phyloP scores from a whole-genome alignment of 1,139 yeast species.

The Scheffersomyces segobiensis region DNA sequence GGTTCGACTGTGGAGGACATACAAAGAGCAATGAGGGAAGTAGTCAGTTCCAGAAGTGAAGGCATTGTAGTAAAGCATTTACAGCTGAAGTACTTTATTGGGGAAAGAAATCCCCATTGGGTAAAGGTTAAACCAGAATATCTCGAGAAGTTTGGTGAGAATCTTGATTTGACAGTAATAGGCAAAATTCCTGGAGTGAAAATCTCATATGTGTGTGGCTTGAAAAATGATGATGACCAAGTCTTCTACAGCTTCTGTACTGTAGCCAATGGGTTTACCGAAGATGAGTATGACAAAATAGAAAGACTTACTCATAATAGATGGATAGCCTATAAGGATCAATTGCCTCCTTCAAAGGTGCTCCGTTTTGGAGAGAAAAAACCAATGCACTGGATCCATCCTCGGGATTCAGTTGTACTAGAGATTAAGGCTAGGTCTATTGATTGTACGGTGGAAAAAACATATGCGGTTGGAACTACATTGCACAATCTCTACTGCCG shows the following conservation, averaged over 20 bases:
- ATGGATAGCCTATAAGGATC: constrained; percentile 52
- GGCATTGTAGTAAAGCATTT: constrained; percentile 80
- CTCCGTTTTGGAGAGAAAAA: constrained; percentile 59
- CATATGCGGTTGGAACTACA: constrained; percentile 68
- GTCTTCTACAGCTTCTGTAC: constrained; percentile 63
- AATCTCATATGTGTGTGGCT: constrained; percentile 74
- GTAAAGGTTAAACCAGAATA: constrained; percentile 90
- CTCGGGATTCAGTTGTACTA: constrained; percentile 73
- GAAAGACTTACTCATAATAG: constrained; percentile 56
- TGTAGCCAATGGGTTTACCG: constrained; percentile 83
- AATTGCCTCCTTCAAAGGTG: constrained; percentile 42
- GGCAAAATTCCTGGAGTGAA: constrained; percentile 79
- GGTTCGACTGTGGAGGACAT: constrained; percentile 54
- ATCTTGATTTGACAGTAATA: constrained; percentile 74
- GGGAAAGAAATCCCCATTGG: constrained; percentile 66
- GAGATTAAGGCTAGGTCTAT: constrained; percentile 84
- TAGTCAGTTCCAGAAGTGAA: constrained; percentile 68
- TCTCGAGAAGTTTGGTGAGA: constrained; percentile 81
- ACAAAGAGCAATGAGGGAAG: constrained; percentile 53
- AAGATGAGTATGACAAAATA: constrained; percentile 60
- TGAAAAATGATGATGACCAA: constrained; percentile 35
- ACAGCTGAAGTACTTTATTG: constrained; percentile 58
- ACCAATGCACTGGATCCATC: constrained; percentile 81
- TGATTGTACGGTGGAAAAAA: constrained; percentile 45
- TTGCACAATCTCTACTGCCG: constrained; percentile 77